phyloP scores from a whole-genome alignment of 2,329 filamentous ascomycete species.

The Sarocladiaceae sp. region DNA sequence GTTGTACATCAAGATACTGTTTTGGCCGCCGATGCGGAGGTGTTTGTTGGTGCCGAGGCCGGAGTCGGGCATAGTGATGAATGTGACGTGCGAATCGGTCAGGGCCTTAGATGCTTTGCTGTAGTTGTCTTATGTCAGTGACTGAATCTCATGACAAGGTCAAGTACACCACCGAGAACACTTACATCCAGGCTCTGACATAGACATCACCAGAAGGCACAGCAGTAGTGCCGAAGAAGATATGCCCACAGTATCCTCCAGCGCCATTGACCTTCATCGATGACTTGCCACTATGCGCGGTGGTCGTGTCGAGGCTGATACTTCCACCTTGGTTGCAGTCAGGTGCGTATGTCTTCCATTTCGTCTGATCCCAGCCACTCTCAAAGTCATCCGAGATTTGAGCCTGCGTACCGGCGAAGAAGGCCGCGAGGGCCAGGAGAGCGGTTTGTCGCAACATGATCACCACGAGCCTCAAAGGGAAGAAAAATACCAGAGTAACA shows the following conservation, averaged over 20 bases:
- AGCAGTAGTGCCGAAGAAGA: constrained; percentile 56
- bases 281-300: constrained; percentile 51
- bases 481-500: neutral
- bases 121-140: constrained; percentile 4
- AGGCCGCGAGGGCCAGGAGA: constrained; percentile 2
- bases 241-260: constrained; percentile 53
- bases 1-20: constrained; percentile 60
- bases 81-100: constrained; percentile 56
- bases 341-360: constrained; percentile 55
- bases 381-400: constrained; percentile 56
- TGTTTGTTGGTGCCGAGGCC: constrained; percentile 53
- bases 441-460: constrained; percentile 1
- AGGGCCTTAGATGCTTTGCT: constrained; percentile 54
- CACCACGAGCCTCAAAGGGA: neutral
- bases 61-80: constrained; percentile 61
- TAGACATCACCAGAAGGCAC: constrained; percentile 55
- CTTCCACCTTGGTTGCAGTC: constrained; percentile 58
- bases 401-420: constrained; percentile 26
- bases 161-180: no score
- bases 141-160: neutral
- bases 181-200: constrained; percentile 52
- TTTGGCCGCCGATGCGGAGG: constrained; percentile 58
- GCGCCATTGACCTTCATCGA: constrained; percentile 49
- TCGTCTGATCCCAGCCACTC: constrained; percentile 50
- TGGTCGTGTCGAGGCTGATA: constrained; percentile 52